Conservation (phyloP, 2,329 filamentous ascomycete genomes). For the Sporothrix phasma region DNA sequence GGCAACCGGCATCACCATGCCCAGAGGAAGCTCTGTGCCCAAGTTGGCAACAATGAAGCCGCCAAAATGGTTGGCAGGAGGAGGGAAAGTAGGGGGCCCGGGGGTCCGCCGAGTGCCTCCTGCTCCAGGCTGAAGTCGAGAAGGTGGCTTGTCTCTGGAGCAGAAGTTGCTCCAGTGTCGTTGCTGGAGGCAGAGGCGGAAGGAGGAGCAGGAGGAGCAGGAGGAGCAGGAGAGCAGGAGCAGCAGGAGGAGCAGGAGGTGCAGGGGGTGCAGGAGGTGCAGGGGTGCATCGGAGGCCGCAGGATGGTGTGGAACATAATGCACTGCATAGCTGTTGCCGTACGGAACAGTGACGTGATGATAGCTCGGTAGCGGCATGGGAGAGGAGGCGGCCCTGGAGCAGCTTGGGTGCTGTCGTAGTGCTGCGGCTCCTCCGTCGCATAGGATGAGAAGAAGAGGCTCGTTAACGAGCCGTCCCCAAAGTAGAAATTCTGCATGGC, state of each 20-base stretch:
- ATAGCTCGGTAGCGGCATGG: neutral
- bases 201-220: neutral
- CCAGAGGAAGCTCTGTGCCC: neutral
- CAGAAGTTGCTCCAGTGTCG: neutral
- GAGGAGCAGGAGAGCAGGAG: neutral
- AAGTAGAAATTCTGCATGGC: neutral
- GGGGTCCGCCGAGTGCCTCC: neutral
- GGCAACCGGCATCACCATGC: neutral
- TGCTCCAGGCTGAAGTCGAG: neutral
- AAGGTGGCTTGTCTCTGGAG: neutral
- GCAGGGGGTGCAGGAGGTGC: neutral
- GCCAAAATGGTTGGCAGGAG: neutral
- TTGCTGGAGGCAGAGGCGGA: too few species aligned
- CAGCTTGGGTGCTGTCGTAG: neutral
- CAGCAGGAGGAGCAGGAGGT: neutral
- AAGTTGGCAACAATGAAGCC: neutral
- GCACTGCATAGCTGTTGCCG: neutral
- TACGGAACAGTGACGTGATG: neutral
- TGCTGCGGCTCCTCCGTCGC: neutral
- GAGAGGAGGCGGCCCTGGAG: neutral
- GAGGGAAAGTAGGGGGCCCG: too few species aligned
- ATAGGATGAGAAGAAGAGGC: neutral
- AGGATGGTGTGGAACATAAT: neutral
- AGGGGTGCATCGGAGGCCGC: too few species aligned
- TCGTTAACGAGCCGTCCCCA: neutral